phyloP scores from a whole-genome alignment of 306 rosid species.

The Vigna nakashimae region DNA sequence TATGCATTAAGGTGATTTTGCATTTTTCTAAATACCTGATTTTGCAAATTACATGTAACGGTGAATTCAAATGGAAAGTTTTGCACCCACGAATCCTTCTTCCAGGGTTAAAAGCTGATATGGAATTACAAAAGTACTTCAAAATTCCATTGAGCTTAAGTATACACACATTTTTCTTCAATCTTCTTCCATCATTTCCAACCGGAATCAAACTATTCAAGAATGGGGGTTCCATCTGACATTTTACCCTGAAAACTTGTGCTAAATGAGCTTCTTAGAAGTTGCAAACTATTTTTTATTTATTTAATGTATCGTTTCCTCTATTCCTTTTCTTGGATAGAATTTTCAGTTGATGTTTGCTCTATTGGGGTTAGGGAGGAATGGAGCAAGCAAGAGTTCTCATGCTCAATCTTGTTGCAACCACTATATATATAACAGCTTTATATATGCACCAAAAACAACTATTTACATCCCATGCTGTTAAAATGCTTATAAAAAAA shows the following conservation, averaged over 20 bases:
- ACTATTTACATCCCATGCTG: too few relatives aligned
- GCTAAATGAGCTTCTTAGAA: background rate
- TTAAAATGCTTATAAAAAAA: too few relatives aligned
- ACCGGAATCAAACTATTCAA: background rate
- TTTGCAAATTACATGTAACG: background rate
- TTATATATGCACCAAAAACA: background rate
- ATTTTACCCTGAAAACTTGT: background rate
- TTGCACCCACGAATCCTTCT: background rate
- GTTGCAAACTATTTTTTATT: background rate
- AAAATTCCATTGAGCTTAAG: background rate
- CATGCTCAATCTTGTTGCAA: background rate
- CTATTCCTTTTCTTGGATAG: background rate
- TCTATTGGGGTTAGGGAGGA: constrained; percentile 10
- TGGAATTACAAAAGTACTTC: background rate
- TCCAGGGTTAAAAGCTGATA: background rate
- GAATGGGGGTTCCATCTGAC: background rate
- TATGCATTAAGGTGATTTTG: background rate
- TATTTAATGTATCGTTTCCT: background rate
- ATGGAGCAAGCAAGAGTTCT: background rate
- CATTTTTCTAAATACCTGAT: background rate
- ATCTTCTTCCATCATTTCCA: background rate
- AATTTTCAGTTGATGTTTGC: background rate
- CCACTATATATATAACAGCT: background rate
- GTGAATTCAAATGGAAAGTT: background rate
- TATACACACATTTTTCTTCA: background rate